phyloP scores from a whole-genome alignment of 2,329 filamentous ascomycete species.

The Trichoderma atrobrunneum region DNA sequence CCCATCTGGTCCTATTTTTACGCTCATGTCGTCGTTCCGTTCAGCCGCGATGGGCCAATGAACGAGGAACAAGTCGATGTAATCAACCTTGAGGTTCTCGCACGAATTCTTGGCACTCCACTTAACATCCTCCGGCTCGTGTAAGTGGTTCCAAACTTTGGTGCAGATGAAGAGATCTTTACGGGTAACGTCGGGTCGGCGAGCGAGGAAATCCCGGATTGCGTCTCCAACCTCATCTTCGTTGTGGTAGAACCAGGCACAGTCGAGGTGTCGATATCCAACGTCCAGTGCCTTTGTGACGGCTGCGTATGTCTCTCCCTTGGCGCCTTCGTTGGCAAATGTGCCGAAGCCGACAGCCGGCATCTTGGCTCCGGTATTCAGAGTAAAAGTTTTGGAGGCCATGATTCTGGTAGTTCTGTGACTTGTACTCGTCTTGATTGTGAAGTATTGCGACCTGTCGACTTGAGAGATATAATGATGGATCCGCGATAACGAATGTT shows the following conservation, averaged over 20 bases:
- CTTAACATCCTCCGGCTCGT: slow-evolving; percentile 57
- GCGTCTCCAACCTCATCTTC: slow-evolving; percentile 66
- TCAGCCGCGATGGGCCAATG: slow-evolving; percentile 66
- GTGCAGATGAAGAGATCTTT: slow-evolving; percentile 70
- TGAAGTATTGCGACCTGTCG: background rate
- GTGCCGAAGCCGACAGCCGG: slow-evolving; percentile 74
- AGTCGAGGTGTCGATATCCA: slow-evolving; percentile 76
- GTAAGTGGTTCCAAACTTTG: slow-evolving; percentile 79
- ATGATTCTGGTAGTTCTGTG: background rate
- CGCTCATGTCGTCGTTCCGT: background rate
- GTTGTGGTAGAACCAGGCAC: slow-evolving; percentile 75
- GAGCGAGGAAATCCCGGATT: slow-evolving; percentile 46
- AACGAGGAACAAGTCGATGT: slow-evolving; percentile 69
- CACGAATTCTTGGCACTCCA: slow-evolving; percentile 61
- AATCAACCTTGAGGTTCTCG: slow-evolving; percentile 59
- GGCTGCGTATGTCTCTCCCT: slow-evolving; percentile 42
- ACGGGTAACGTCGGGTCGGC: slow-evolving; percentile 57
- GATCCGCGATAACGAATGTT: background rate
- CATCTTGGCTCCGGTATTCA: slow-evolving; percentile 76
- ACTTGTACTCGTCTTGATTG: background rate
- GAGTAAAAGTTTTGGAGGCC: slow-evolving; percentile 47
- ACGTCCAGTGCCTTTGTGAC: slow-evolving; percentile 65
- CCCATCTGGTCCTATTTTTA: slow-evolving; percentile 3
- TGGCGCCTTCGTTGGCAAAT: slow-evolving; percentile 69
- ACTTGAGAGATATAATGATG: background rate